Evolutionary conservation across 2,329 filamentous ascomycete genomes (phyloP).

Genomic region (Talaromyces sp.): DNA sequence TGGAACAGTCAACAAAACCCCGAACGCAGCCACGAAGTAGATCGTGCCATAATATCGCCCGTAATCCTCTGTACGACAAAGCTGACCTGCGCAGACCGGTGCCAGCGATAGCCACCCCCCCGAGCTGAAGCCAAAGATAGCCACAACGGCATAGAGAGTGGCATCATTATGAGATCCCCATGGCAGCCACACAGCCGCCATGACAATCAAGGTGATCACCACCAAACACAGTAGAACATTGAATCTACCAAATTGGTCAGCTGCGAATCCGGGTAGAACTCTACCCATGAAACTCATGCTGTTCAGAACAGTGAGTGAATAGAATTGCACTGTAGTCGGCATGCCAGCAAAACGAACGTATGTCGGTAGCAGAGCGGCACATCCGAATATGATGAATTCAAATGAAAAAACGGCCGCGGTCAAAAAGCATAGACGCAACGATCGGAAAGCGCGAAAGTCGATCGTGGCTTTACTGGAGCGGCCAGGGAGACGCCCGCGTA

Average conservation of each 20-base stretch:
- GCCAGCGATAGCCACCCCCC: constrained; percentile 48
- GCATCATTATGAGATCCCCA: constrained; percentile 40
- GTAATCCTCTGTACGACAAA: constrained; percentile 48
- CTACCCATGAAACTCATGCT: constrained; percentile 44
- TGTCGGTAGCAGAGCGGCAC: constrained; percentile 47
- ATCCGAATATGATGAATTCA: constrained; percentile 50
- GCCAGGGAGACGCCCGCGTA: constrained; percentile 34
- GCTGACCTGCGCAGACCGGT: constrained; percentile 46
- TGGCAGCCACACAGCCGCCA: constrained; percentile 45
- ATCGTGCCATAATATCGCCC: constrained; percentile 49
- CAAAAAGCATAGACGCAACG: constrained; percentile 43
- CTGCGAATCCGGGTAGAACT: constrained; percentile 43
- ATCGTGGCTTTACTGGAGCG: constrained; percentile 30
- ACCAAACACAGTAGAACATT: constrained; percentile 43
- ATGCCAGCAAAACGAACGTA: constrained; percentile 42
- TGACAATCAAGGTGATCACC: constrained; percentile 38
- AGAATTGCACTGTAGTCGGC: constrained; percentile 40
- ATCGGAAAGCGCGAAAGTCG: constrained; percentile 43
- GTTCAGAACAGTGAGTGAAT: constrained; percentile 46
- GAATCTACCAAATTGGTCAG: constrained; percentile 46
- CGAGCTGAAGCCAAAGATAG: constrained; percentile 50
- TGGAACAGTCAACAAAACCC: constrained; percentile 46
- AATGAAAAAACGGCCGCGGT: constrained; percentile 45
- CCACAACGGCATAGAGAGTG: constrained; percentile 45
- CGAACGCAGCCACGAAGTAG: constrained; percentile 47